Conservation (phyloP, 305 asterid genomes). For the Fraxinus floribunda region DNA sequence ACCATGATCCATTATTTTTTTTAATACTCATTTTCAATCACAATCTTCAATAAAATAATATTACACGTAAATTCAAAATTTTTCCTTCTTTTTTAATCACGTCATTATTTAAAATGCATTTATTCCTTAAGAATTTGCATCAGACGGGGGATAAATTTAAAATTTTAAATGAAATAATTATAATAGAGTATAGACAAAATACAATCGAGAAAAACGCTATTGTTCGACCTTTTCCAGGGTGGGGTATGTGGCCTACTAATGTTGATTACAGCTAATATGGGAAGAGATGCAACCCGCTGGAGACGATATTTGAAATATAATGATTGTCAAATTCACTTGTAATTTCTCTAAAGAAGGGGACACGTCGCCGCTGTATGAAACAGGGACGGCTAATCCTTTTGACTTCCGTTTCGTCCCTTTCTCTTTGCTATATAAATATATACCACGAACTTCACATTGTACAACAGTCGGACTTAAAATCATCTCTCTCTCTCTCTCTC, state of each 20-base stretch:
- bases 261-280: conserved; percentile 40
- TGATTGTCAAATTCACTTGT: conserved; percentile 11
- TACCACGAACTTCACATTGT: not conserved
- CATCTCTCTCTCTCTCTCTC: not conserved
- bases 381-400: conserved; percentile 49
- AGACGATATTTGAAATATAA: conserved; percentile 9
- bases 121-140: no score
- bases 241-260: conserved; percentile 27
- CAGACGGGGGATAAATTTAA: no score
- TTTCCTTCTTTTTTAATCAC: no score
- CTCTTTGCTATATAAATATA: conserved; percentile 9
- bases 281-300: conserved; percentile 12
- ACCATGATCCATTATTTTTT: no score
- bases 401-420: conserved; percentile 17
- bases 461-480: conserved; percentile 15
- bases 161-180: no score
- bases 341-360: conserved; percentile 34
- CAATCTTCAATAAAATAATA: no score
- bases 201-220: not conserved
- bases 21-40: no score
- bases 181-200: not conserved
- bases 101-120: no score
- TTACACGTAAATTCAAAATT: no score
- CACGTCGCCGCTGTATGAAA: conserved; percentile 45
- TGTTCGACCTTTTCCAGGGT: not conserved